Evolutionary conservation across 208 protist genomes (phyloP).

Genomic region (Endotrypanum monterogeii): DNA sequence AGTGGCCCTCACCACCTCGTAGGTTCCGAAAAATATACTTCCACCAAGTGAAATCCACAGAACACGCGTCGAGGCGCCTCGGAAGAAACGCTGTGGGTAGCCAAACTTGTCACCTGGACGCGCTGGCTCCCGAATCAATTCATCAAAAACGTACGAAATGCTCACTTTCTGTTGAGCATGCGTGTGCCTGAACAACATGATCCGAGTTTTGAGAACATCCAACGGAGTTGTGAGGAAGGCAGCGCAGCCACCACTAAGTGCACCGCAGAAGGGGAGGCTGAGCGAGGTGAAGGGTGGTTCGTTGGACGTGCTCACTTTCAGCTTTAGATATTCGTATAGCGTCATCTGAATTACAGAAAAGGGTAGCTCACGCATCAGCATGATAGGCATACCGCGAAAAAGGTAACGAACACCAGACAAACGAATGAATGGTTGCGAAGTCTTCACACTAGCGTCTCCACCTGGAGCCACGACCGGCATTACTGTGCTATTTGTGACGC

Average conservation of each 20-base stretch:
- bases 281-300: conserved; percentile 35
- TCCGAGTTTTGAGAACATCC: conserved; percentile 93
- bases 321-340: conserved; percentile 89
- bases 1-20: conserved; percentile 63
- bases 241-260: conserved; percentile 79
- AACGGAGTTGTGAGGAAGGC: conserved; percentile 92
- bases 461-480: conserved; percentile 1
- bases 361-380: conserved; percentile 87
- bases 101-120: conserved; percentile 74
- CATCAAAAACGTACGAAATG: conserved; percentile 42
- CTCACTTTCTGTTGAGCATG: conserved; percentile 13
- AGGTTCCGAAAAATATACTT: conserved; percentile 91
- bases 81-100: conserved; percentile 77
- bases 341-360: conserved; percentile 94
- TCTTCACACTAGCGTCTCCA: background rate
- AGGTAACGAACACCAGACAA: conserved; percentile 54
- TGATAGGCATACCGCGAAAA: conserved; percentile 86
- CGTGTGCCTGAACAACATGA: conserved; percentile 74
- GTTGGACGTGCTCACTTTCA: conserved; percentile 29
- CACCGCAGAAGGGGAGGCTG: conserved; percentile 74
- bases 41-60: conserved; percentile 93
- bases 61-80: conserved; percentile 81
- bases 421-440: conserved; percentile 13
- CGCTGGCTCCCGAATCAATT: conserved; percentile 52
- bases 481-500: conserved; percentile 52